Conservation (phyloP, 1,139 yeast genomes). For the Blastobotrys niveus region DNA sequence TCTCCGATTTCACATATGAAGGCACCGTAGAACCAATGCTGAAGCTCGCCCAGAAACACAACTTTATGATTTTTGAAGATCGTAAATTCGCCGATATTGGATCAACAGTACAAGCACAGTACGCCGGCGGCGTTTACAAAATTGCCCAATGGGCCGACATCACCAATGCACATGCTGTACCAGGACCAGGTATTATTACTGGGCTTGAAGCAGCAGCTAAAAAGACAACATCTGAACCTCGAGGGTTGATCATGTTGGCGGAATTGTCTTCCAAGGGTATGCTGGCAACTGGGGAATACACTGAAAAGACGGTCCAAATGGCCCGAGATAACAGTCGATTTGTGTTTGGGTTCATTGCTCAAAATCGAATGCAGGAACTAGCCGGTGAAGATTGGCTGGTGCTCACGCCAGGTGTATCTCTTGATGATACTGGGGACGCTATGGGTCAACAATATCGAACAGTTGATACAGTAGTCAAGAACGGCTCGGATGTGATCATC, state of each 20-base stretch:
- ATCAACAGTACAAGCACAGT: conserved; percentile 93
- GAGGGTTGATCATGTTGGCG: conserved; percentile 93
- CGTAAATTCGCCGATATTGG: conserved; percentile 99
- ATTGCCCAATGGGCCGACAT: conserved; percentile 95
- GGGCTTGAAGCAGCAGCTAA: conserved; percentile 81
- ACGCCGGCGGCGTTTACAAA: conserved; percentile 80
- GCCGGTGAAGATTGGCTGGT: conserved; percentile 76
- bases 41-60: conserved; percentile 65
- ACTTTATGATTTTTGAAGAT: conserved; percentile 88
- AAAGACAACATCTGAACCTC: conserved; percentile 53
- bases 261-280: conserved; percentile 93
- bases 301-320: conserved; percentile 78
- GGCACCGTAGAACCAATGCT: conserved; percentile 70
- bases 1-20: conserved; percentile 81
- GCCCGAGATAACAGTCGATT: conserved; percentile 83
- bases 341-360: conserved; percentile 96
- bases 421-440: conserved; percentile 95
- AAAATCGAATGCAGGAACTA: conserved; percentile 74
- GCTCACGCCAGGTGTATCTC: conserved; percentile 98
- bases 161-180: conserved; percentile 95
- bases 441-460: conserved; percentile 96
- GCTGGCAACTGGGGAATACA: conserved; percentile 86
- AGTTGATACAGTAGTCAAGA: conserved; percentile 71
- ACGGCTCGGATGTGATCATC: conserved; percentile 89
- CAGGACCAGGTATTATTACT: conserved; percentile 87